A percentile compares a stretch with the other conserved stretches of the same genome.
phyloP scores from a whole-genome alignment of 176 grass and related monocot genomes.

The Oryza longistaminata region DNA sequence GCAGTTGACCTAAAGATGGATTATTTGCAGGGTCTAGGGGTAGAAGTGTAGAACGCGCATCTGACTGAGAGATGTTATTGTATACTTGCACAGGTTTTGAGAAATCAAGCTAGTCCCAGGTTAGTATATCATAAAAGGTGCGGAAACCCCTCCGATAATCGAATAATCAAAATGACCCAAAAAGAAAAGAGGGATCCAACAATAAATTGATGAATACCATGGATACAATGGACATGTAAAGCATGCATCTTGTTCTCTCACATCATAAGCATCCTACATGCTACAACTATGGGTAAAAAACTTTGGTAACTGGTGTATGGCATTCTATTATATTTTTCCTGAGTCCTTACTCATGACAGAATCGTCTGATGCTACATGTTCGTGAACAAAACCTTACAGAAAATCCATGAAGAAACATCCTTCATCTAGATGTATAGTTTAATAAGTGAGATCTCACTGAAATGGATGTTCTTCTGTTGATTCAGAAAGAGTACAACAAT shows the following conservation, averaged over 20 bases:
- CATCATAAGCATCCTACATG: neutral
- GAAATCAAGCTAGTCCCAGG: too few species aligned
- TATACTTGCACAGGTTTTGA: slow-evolving; percentile 7
- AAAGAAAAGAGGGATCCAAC: slow-evolving; percentile 17
- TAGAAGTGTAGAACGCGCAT: neutral
- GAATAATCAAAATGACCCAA: neutral
- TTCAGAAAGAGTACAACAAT: slow-evolving; percentile 28
- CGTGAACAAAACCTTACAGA: slow-evolving; percentile 6
- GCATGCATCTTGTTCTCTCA: neutral
- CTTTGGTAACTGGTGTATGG: neutral
- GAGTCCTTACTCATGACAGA: neutral
- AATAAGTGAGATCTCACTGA: neutral
- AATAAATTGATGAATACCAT: neutral
- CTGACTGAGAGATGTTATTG: neutral
- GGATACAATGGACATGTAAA: neutral
- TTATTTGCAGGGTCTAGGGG: slow-evolving; percentile 27
- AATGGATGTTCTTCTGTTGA: neutral
- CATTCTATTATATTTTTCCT: neutral
- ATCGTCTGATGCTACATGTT: neutral
- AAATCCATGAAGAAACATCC: neutral
- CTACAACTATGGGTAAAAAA: neutral
- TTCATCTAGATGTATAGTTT: slow-evolving; percentile 25
- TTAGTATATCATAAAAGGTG: neutral
- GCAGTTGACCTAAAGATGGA: slow-evolving; percentile 34
- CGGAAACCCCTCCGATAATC: neutral